Evolutionary conservation across 208 protist species (phyloP).

Genomic region (Leishmania guyanensis): DNA sequence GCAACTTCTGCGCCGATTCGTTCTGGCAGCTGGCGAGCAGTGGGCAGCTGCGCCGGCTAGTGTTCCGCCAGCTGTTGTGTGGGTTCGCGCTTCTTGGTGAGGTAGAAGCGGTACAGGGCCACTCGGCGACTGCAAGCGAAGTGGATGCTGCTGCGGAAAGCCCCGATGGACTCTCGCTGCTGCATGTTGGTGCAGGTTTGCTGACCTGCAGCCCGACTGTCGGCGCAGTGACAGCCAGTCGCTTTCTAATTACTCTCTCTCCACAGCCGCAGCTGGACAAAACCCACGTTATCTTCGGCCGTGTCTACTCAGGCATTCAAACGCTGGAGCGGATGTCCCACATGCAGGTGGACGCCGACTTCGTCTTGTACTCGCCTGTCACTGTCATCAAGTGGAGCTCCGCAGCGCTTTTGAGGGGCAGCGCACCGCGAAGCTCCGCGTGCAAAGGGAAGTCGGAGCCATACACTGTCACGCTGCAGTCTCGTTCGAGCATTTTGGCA

Average conservation of each 20-base stretch:
- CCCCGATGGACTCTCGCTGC: conserved; percentile 5
- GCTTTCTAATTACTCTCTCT: conserved; percentile 55
- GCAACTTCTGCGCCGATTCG: conserved; percentile 28
- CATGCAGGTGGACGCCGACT: conserved; percentile 38
- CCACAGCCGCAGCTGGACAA: conserved; percentile 60
- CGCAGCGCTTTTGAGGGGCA: conserved; percentile 6
- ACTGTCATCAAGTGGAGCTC: conserved; percentile 31
- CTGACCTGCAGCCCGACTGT: conserved; percentile 32
- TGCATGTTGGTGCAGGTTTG: conserved; percentile 66
- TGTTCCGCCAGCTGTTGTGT: conserved; percentile 39
- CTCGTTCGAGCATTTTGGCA: not conserved
- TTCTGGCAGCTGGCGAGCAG: conserved; percentile 53
- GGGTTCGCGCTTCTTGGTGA: conserved; percentile 40
- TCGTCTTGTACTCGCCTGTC: conserved; percentile 44
- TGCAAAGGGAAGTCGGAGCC: not conserved
- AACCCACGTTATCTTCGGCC: conserved; percentile 58
- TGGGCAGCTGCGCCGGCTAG: conserved; percentile 47
- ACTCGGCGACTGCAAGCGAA: not conserved
- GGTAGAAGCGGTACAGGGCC: conserved; percentile 5
- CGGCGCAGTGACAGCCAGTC: conserved; percentile 23
- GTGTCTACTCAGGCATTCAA: conserved; percentile 53
- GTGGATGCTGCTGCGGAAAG: not conserved
- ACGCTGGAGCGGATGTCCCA: conserved; percentile 39
- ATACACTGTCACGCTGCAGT: not conserved
- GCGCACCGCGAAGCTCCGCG: not conserved